Evolutionary conservation across 306 rosid genomes (phyloP).

Genomic region (Prunus salicina): DNA sequence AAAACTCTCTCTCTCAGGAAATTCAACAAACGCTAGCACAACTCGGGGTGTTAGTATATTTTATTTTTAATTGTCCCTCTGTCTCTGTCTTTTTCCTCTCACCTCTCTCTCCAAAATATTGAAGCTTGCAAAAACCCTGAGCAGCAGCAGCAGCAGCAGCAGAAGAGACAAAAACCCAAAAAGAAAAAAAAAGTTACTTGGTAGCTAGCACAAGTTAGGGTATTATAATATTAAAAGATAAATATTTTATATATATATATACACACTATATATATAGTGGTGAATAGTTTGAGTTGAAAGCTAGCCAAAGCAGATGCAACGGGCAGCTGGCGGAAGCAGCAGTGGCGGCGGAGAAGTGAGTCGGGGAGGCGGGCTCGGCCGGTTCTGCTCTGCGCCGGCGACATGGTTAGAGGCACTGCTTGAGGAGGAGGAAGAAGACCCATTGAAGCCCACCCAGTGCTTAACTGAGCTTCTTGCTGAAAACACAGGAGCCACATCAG

Average conservation of each 20-base stretch:
- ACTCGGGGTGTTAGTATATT: too few relatives aligned
- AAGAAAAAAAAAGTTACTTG: too few relatives aligned
- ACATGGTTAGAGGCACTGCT: conserved; percentile 72
- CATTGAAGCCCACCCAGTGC: conserved; percentile 47
- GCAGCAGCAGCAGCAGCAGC: not conserved
- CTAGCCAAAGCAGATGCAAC: conserved; percentile 55
- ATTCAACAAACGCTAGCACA: too few relatives aligned
- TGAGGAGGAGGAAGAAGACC: conserved; percentile 57
- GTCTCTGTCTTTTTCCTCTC: not conserved
- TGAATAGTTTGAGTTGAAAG: not conserved
- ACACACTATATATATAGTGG: not conserved
- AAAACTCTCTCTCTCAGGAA: too few relatives aligned
- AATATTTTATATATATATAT: too few relatives aligned
- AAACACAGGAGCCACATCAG: not conserved
- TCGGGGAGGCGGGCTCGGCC: conserved; percentile 39
- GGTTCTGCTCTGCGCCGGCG: conserved; percentile 81
- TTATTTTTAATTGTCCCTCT: not conserved
- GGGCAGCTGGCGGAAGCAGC: conserved; percentile 34
- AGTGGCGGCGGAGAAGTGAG: conserved; percentile 25
- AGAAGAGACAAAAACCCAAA: not conserved
- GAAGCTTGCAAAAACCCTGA: not conserved
- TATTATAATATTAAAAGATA: not conserved
- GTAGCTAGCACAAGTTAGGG: not conserved
- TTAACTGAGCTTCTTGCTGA: conserved; percentile 64
- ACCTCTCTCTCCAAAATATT: not conserved